These are phyloP conservation scores for Neurospora sublineolata DNA, from an alignment of 495 filamentous ascomycete genomes.

Conservation along the genomic window DNA sequence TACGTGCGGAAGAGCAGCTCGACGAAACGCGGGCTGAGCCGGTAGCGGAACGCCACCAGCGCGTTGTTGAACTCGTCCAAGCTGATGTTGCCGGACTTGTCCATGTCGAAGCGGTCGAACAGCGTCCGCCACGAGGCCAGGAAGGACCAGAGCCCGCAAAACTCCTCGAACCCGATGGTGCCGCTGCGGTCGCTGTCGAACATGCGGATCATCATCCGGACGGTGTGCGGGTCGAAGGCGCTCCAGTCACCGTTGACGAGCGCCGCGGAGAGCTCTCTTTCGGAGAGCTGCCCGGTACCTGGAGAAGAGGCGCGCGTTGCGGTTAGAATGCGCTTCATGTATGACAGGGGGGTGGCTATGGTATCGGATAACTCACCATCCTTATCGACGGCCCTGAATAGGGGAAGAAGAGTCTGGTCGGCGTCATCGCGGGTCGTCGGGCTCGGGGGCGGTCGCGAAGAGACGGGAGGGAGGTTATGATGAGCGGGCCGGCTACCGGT, in stretches of 20 bases:
- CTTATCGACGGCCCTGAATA: constrained; percentile 89
- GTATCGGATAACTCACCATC: constrained; percentile 38
- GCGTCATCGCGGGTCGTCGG: constrained; percentile 49
- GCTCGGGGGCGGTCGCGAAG: constrained; percentile 54
- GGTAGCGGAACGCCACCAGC: constrained; percentile 87
- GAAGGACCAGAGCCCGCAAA: constrained; percentile 91
- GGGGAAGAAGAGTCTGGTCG: constrained; percentile 65
- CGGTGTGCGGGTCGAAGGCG: constrained; percentile 88
- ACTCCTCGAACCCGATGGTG: constrained; percentile 88
- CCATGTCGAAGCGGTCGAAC: constrained; percentile 91
- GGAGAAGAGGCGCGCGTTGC: constrained; percentile 5
- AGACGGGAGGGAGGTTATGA: constrained; percentile 39
- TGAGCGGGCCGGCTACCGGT: constrained; percentile 32
- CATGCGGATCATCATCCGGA: constrained; percentile 98
- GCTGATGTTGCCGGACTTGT: constrained; percentile 76
- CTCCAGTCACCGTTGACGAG: constrained; percentile 95
- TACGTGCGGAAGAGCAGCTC: constrained; percentile 61
- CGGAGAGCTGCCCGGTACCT: constrained; percentile 72
- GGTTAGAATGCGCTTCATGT: neutral
- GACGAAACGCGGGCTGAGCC: constrained; percentile 73
- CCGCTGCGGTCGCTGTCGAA: constrained; percentile 86
- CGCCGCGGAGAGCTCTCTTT: constrained; percentile 78
- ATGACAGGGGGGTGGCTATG: neutral
- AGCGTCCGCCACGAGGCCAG: constrained; percentile 84
- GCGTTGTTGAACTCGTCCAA: constrained; percentile 83